Percentiles rank a stretch among this genome's conserved stretches.
These are phyloP conservation scores for Naganishia sp. DNA, from an alignment of 1,284 basidiomycete genomes.

Conservation along the genomic window DNA sequence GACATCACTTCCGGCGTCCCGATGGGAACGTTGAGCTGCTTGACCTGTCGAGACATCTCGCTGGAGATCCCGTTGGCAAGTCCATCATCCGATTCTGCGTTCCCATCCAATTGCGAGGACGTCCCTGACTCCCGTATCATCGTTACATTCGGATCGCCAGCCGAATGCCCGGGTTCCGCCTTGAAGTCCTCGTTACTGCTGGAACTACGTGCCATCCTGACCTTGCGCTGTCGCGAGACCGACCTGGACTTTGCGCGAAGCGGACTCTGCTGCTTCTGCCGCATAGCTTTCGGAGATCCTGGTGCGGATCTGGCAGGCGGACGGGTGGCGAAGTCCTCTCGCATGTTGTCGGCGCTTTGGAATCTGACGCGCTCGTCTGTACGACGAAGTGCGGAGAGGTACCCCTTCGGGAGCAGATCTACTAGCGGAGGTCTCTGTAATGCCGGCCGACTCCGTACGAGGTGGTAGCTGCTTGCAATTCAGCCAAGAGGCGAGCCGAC, in stretches of 20 bases:
- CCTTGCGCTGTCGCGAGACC: constrained; percentile 13
- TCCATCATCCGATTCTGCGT: too few species aligned
- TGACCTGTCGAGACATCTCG: constrained; percentile 13
- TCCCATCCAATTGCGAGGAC: too few species aligned
- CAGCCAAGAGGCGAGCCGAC: not conserved
- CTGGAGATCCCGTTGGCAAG: not conserved
- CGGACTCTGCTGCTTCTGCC: constrained; percentile 11
- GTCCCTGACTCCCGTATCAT: too few species aligned
- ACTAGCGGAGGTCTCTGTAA: constrained; percentile 47
- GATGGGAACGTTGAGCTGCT: constrained; percentile 21
- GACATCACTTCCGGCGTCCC: constrained; percentile 15
- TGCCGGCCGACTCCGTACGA: constrained; percentile 46
- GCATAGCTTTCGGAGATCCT: not conserved
- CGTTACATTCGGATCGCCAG: not conserved
- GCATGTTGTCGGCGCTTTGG: not conserved
- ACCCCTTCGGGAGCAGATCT: constrained; percentile 36
- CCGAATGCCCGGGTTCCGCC: not conserved
- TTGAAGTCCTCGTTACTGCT: constrained; percentile 17
- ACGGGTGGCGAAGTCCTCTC: not conserved
- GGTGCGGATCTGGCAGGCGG: not conserved
- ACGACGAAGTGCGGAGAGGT: constrained; percentile 11
- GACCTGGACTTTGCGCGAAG: constrained; percentile 10
- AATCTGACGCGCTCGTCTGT: constrained; percentile 23
- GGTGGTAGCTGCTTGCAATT: constrained; percentile 43
- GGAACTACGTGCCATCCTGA: not conserved